Base-by-base conservation (phyloP, 306 rosid genomes). In the Ziziphus jujuba region DNA sequence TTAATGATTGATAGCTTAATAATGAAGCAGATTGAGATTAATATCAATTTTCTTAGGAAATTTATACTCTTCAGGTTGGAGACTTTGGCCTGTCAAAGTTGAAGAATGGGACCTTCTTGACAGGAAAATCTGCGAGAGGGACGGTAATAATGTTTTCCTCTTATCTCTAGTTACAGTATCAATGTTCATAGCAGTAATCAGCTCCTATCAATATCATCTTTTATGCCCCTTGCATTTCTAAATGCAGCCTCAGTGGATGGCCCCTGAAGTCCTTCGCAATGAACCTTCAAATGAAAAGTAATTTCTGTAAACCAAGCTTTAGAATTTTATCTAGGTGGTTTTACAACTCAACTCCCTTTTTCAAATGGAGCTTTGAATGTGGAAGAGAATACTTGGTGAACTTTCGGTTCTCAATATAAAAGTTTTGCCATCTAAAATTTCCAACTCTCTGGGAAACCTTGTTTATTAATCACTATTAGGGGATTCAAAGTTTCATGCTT, bases 241-340 rank as follows among this genome's bases (percentile, higher is more conserved):
- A 74, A 75, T 81, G 75, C 87, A 89, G 93, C 93, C 96, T 70
- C 91, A 84, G 44, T 87, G 91, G 91, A 89, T 89, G 93, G 93
- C 93, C 66, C 93, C 96, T 40, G 91, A 89, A 79, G 84, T 89
- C 79, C 89, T 89, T 31, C 81, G 91, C 40, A 87, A 81, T 34
- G 93, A 87, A 55, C 96, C 89, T 65, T 87, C 93, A 28, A 83
- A 87, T 66, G 96, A 87, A 66, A 89, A 89, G 96, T 89, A 75
- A 75, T 50, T 81, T 52, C 77, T 61, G 19, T 35, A 24, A 71
- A 25, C 79, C 56, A 13, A 67, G 47, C 67, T 65, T 51, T 45
- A 19, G 25, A 59, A 67, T 7, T 9, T 58, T 34, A 22, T 12
- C 14, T 20, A 0, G 1, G 16, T 17, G 34, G 17, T 9, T 20